These are phyloP conservation scores for Cudoniella acicularis DNA, from an alignment of 495 filamentous ascomycete species.

Conservation along the genomic window DNA sequence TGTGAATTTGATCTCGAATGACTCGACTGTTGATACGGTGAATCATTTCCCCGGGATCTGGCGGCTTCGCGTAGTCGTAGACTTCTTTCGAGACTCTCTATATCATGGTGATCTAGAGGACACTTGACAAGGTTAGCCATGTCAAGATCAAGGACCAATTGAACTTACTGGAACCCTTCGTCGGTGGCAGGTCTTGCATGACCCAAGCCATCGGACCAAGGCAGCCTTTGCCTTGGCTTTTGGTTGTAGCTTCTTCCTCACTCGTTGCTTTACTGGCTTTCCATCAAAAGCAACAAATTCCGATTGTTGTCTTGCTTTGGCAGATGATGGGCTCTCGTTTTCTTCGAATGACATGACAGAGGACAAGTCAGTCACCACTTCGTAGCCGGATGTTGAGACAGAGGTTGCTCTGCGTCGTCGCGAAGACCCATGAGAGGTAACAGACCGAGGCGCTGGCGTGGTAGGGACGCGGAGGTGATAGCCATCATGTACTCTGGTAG, in stretches of 20 bases:
- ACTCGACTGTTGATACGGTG: not conserved
- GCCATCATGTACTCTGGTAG: slow-evolving; percentile 7
- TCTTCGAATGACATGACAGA: slow-evolving; percentile 24
- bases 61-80: not conserved
- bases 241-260: slow-evolving; percentile 5
- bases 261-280: slow-evolving; percentile 12
- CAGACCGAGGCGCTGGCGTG: slow-evolving; percentile 1
- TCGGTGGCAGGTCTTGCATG: slow-evolving; percentile 10
- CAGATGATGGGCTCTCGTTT: slow-evolving; percentile 13
- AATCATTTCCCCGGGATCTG: not conserved
- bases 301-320: slow-evolving; percentile 1
- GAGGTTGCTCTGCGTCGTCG: slow-evolving; percentile 8
- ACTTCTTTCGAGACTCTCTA: slow-evolving; percentile 9
- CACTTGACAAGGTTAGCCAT: slow-evolving; percentile 14
- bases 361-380: slow-evolving; percentile 12
- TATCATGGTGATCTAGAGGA: slow-evolving; percentile 25
- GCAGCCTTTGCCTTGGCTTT: slow-evolving; percentile 20
- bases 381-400: slow-evolving; percentile 10
- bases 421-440: slow-evolving; percentile 14
- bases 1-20: slow-evolving; percentile 8
- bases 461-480: slow-evolving; percentile 10
- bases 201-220: slow-evolving; percentile 19
- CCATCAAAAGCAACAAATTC: slow-evolving; percentile 19
- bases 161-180: slow-evolving; percentile 18
- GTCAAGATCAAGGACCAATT: not conserved